Conservation (phyloP, 768 basidiomycete species). For the Hericium rajendrae region DNA sequence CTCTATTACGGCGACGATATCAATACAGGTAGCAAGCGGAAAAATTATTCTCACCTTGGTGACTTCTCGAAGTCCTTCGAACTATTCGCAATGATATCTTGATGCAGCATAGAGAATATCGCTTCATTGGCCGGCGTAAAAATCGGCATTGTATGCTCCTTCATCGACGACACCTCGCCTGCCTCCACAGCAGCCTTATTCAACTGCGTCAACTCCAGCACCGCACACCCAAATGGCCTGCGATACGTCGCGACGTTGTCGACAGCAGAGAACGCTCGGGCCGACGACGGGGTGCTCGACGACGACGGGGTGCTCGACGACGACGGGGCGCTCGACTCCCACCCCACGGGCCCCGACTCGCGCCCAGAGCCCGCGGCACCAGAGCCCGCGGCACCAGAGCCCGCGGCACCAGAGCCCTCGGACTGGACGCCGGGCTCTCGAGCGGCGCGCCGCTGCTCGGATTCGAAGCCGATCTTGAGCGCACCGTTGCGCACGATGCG, state of each 20-base stretch:
- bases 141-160: slow-evolving; percentile 83
- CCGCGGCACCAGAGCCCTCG: slow-evolving; percentile 21
- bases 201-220: slow-evolving; percentile 75
- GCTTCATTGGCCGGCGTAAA: slow-evolving; percentile 76
- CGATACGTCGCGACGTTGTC: slow-evolving; percentile 50
- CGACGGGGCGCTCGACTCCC: slow-evolving; percentile 16
- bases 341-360: slow-evolving; percentile 11
- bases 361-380: slow-evolving; percentile 25
- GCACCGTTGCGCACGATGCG: slow-evolving; percentile 83
- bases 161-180: slow-evolving; percentile 49
- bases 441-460: slow-evolving; percentile 37
- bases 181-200: slow-evolving; percentile 58
- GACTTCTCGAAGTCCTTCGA: slow-evolving; percentile 77
- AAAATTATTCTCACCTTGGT: slow-evolving; percentile 42
- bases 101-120: slow-evolving; percentile 87
- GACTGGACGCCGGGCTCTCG: slow-evolving; percentile 44
- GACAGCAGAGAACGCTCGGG: slow-evolving; percentile 13
- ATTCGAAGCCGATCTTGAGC: slow-evolving; percentile 59
- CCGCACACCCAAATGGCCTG: slow-evolving; percentile 93
- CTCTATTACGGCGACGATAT: slow-evolving; percentile 36
- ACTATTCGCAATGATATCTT: slow-evolving; percentile 82
- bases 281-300: slow-evolving; percentile 16
- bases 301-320: slow-evolving; percentile 17
- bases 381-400: slow-evolving; percentile 25
- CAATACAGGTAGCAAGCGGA: background rate